Base-by-base conservation (phyloP, 2,329 filamentous ascomycete species). In the Didymella segeticola region DNA sequence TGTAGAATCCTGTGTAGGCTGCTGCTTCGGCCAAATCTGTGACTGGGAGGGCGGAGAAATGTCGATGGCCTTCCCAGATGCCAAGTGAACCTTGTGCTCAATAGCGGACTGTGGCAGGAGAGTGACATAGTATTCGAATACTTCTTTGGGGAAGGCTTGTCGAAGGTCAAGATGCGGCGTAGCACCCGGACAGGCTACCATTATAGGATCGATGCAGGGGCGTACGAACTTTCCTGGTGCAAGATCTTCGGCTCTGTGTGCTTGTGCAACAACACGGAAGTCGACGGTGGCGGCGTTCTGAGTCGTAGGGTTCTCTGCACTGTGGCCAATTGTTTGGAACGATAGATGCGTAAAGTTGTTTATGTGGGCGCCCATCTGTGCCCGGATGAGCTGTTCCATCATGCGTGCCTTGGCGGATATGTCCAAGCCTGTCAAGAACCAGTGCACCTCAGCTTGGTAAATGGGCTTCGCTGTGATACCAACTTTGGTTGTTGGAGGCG, bases 201-300 rank as follows among this genome's bases (percentile, higher is more conserved):
- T 78, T 43, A 78, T 76, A 26, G 73, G 68, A 49, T 79, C 77
- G 37, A 74, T 69, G 26, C 74, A 73, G 9, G 75, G 74, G 15
- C 74, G 62, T 14, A 75, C 69, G 57, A 81, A 80, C 25, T 71
- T 76, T 3, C 61, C 43, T 0, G 73, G 68, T 0, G 71, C 68
- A 1, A 75, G 56, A 17, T 68, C 61, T 31, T 62, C 66, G 14
- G 76, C 73, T 23, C 72, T 14, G 54, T 50, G 67, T 4, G 82
- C 80, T 60, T 86, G 79, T 26, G 64, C 75, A 59, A 82, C 75
- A 41, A 80, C 69, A 20, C 79, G 61, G 33, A 82, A 73, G 36
- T 79, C 78, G 0, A 82, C 80, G 0, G 81, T 83, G 1, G 80
- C 80, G 0, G 74, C 75, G 22, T 78, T 76, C 26, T 82, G 80